Conservation (phyloP, 2,329 filamentous ascomycete species). For the Dactylonectria estremocensis region DNA sequence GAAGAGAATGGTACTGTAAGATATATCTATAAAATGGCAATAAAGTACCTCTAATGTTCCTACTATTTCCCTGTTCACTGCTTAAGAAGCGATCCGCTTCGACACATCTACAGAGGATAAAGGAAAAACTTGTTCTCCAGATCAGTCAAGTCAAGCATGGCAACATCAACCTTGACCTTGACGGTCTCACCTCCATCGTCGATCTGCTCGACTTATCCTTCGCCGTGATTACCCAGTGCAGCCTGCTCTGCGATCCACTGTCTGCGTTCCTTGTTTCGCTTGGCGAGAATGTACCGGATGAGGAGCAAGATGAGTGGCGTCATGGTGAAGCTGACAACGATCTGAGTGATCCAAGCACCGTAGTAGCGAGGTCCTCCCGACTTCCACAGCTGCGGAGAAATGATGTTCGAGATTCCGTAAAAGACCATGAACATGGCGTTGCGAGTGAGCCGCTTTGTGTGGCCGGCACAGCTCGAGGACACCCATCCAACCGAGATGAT, state of each 20-base stretch:
- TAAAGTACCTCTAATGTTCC: too few relatives aligned
- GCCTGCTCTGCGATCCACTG: conserved; percentile 32
- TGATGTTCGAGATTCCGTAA: conserved; percentile 54
- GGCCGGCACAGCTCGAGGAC: conserved; percentile 50
- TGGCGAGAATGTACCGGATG: conserved; percentile 20
- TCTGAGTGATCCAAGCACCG: conserved; percentile 40
- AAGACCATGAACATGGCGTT: conserved; percentile 57
- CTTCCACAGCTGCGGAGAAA: conserved; percentile 54
- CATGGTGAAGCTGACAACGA: conserved; percentile 39
- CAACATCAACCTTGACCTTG: conserved; percentile 40
- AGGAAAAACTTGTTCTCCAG: conserved; percentile 42
- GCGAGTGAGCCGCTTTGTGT: conserved; percentile 60
- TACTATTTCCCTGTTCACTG: background rate
- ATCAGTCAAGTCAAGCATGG: conserved; percentile 41
- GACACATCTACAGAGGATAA: conserved; percentile 24
- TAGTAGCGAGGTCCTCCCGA: conserved; percentile 37
- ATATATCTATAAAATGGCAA: too few relatives aligned
- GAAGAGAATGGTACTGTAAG: too few relatives aligned
- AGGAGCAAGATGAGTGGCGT: conserved; percentile 29
- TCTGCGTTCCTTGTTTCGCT: conserved; percentile 25
- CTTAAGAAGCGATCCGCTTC: too few relatives aligned
- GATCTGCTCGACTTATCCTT: conserved; percentile 28
- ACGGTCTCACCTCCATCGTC: conserved; percentile 31
- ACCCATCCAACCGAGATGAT: conserved; percentile 37
- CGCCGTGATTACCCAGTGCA: conserved; percentile 26